Evolutionary conservation across 202 grass and related monocot genomes (phyloP).

Genomic region (Saccharum hybrid): DNA sequence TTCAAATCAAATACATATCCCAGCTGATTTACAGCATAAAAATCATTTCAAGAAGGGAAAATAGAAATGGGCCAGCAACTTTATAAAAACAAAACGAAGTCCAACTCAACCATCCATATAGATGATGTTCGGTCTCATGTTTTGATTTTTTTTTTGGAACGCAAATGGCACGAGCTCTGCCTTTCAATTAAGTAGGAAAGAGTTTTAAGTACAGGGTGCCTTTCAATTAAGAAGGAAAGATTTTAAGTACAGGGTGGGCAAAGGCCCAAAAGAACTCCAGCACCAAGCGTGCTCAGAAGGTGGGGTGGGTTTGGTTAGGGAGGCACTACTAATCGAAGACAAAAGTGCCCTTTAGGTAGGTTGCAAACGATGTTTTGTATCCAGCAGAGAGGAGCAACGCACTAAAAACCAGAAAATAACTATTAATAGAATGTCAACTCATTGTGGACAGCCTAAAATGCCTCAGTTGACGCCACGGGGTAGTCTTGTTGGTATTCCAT

Average conservation of each 20-base stretch:
- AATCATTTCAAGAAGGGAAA: neutral
- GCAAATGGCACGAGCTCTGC: neutral
- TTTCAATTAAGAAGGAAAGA: neutral
- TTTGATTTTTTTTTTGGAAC: neutral
- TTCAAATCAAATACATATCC: neutral
- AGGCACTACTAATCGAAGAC: neutral
- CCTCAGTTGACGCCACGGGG: neutral
- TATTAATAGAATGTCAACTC: neutral
- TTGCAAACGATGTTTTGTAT: neutral
- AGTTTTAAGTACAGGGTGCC: neutral
- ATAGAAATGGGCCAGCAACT: neutral
- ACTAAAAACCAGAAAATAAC: neutral
- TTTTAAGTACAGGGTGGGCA: neutral
- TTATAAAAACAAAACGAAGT: neutral
- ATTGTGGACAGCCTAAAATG: neutral
- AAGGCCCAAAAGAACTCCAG: neutral
- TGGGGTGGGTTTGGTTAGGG: neutral
- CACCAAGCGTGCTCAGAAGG: neutral
- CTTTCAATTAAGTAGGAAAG: neutral
- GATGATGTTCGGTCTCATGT: neutral
- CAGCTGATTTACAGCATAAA: neutral
- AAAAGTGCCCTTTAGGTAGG: neutral
- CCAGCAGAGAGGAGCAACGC: neutral
- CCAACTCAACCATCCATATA: neutral
- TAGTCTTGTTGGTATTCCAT: neutral